phyloP scores from a whole-genome alignment of 768 basidiomycete species.

The Auricularia sp. region DNA sequence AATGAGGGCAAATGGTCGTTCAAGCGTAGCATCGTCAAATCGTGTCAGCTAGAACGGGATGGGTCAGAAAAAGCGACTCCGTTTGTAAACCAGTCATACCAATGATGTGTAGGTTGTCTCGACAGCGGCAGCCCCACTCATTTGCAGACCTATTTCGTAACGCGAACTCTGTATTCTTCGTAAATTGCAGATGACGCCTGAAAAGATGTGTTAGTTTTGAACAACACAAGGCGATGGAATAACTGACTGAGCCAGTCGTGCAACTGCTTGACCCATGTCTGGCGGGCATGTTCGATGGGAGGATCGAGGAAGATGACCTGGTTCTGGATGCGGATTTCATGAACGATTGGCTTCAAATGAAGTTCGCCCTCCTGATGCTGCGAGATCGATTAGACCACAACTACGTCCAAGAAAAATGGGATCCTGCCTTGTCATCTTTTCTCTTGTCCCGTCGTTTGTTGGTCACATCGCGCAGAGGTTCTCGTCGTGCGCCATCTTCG shows the following conservation, averaged over 20 bases:
- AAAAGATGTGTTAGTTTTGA: neutral
- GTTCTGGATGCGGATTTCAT: constrained; percentile 96
- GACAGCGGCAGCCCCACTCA: constrained; percentile 49
- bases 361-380: constrained; percentile 67
- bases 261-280: constrained; percentile 79
- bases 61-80: constrained; percentile 7
- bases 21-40: constrained; percentile 63
- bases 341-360: constrained; percentile 75
- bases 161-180: constrained; percentile 86
- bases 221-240: neutral
- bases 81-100: constrained; percentile 29
- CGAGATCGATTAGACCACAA: neutral
- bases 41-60: constrained; percentile 46
- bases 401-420: neutral
- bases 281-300: constrained; percentile 88
- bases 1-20: constrained; percentile 75
- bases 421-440: constrained; percentile 69
- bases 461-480: constrained; percentile 42
- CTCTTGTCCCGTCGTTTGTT: constrained; percentile 67
- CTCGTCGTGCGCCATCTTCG: constrained; percentile 45
- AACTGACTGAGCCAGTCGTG: constrained; percentile 76
- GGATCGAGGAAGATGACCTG: constrained; percentile 98
- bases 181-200: constrained; percentile 80
- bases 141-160: constrained; percentile 92
- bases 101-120: constrained; percentile 79